These are phyloP conservation scores for Malassezia furfur DNA, from an alignment of 1,284 basidiomycete species.

Conservation along the genomic window DNA sequence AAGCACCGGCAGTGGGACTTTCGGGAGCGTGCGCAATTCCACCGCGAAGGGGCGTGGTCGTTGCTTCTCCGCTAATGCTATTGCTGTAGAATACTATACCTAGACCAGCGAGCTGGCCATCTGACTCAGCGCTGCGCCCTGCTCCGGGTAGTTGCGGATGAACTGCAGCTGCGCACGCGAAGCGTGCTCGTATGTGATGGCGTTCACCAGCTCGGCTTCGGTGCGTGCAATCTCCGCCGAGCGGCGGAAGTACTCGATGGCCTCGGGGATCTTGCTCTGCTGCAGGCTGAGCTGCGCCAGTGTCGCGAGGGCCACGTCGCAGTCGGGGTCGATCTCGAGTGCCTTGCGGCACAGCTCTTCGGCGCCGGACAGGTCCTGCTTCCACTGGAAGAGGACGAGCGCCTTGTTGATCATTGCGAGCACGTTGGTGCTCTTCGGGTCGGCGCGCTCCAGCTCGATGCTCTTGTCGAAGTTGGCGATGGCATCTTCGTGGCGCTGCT, in stretches of 20 bases:
- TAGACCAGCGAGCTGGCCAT: constrained; percentile 34
- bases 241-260: constrained; percentile 75
- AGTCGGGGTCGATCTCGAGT: constrained; percentile 70
- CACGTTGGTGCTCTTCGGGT: constrained; percentile 32
- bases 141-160: constrained; percentile 43
- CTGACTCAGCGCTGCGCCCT: constrained; percentile 35
- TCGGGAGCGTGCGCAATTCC: constrained; percentile 22
- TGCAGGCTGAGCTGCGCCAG: constrained; percentile 87
- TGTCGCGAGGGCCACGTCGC: constrained; percentile 91
- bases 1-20: constrained; percentile 37
- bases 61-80: constrained; percentile 1
- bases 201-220: constrained; percentile 78
- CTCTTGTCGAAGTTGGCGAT: constrained; percentile 91
- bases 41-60: constrained; percentile 10
- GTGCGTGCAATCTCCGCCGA: constrained; percentile 79
- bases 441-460: constrained; percentile 68
- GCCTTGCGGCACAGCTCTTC: constrained; percentile 81
- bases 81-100: background rate
- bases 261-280: constrained; percentile 77
- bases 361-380: constrained; percentile 73
- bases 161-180: constrained; percentile 40
- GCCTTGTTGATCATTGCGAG: constrained; percentile 90
- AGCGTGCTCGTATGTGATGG: constrained; percentile 71
- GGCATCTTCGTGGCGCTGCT: constrained; percentile 77
- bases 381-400: constrained; percentile 88